phyloP scores from a whole-genome alignment of 352 stramenopile species.

The Pythium folliculosum region DNA sequence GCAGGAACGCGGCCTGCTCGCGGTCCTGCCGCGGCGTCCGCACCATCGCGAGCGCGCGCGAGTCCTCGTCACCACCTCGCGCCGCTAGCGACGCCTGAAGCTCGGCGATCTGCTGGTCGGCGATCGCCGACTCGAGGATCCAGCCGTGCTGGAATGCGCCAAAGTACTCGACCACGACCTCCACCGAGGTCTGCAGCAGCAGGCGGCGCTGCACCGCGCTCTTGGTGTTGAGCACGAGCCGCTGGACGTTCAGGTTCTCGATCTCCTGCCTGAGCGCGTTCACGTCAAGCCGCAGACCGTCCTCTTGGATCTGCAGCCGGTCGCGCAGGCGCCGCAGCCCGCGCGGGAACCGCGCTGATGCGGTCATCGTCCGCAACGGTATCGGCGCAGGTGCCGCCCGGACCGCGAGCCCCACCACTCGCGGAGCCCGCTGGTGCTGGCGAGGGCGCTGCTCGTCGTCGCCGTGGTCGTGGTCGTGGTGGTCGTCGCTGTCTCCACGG shows the following conservation, averaged over 20 bases:
- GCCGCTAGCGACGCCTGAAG: not conserved
- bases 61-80: too few relatives aligned
- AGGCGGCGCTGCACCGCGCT: not conserved
- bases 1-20: conserved; percentile 8
- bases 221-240: conserved; percentile 1
- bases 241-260: conserved; percentile 28
- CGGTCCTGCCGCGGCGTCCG: conserved; percentile 1
- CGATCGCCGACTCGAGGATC: not conserved
- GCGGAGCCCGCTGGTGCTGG: too few relatives aligned
- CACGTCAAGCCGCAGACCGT: conserved; percentile 31
- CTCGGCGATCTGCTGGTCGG: not conserved
- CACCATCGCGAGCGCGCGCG: conserved; percentile 2
- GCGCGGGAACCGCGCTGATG: not conserved
- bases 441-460: too few relatives aligned
- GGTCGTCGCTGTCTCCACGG: too few relatives aligned
- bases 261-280: conserved; percentile 34
- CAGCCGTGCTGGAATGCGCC: conserved; percentile 27
- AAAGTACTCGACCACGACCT: conserved; percentile 32
- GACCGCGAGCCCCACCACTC: too few relatives aligned
- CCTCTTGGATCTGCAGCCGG: conserved; percentile 29
- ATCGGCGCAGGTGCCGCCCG: not conserved
- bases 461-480: too few relatives aligned
- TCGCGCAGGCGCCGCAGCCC: conserved; percentile 28
- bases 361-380: too few relatives aligned
- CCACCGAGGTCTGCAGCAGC: conserved; percentile 14